These are phyloP conservation scores for Vaccinium myrtillus DNA, from an alignment of 148 eudicot species.

Conservation along the genomic window DNA sequence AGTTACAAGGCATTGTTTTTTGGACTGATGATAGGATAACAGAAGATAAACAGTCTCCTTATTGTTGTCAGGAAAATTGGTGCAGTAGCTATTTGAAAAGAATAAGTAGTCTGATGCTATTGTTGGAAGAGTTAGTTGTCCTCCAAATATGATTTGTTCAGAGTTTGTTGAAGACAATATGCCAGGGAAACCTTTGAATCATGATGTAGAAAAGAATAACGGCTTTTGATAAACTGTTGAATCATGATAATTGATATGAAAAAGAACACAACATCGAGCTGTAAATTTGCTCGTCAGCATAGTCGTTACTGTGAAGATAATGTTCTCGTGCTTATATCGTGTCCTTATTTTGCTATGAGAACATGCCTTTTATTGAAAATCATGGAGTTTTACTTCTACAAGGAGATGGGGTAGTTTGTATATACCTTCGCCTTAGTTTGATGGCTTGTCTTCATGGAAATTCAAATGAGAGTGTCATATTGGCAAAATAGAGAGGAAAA, in stretches of 20 bases:
- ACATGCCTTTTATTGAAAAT: not conserved
- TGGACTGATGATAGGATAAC: not conserved
- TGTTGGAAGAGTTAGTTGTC: not conserved
- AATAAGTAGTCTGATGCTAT: not conserved
- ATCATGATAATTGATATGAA: not conserved
- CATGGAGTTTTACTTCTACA: not conserved
- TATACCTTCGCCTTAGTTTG: not conserved
- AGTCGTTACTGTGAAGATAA: not conserved
- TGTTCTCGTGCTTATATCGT: not conserved
- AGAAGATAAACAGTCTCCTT: not conserved
- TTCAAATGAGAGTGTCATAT: not conserved
- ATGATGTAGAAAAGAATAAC: not conserved
- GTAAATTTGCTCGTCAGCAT: not conserved
- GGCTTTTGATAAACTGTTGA: not conserved
- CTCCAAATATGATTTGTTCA: too few species aligned
- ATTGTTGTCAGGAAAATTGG: not conserved
- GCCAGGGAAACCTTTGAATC: not conserved
- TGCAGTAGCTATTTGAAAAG: not conserved
- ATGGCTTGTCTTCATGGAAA: not conserved
- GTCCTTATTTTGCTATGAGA: not conserved
- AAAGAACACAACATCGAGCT: not conserved
- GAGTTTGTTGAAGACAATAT: not conserved
- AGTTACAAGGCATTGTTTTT: not conserved
- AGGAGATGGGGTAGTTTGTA: not conserved
- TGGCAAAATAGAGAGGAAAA: not conserved